Evolutionary conservation across 1,284 basidiomycete species (phyloP), one percentile per base, ranked within the genome.

Genomic region (Pyrrhoderma lamaoense): DNA sequence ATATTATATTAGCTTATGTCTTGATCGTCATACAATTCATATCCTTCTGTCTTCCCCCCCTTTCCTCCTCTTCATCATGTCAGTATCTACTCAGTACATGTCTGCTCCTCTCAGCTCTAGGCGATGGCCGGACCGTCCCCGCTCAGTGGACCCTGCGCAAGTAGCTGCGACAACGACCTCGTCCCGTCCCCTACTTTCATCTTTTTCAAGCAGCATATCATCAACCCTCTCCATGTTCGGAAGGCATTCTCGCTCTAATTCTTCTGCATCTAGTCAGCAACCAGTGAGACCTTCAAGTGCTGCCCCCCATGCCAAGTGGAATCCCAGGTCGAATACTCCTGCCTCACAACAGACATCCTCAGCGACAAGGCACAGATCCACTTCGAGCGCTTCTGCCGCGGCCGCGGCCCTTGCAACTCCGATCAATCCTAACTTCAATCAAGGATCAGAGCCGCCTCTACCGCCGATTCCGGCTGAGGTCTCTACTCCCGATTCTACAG

Each of bases 371-470:
- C 50, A 52, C 18, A 43, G 50, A 21, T 49, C 52, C 25, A 49
- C 47, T 14, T 49, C 52, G 19, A 49, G 52, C 27, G 47, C 52
- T 27, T 53, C 52, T 34, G 52, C 52, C 23, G 52, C 52, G 5
- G 42, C 52, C 8, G 47, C 52, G 36, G 47, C 42, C 13, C 25
- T 42, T n/a, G n/a, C 35, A 13, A 34, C 42, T 25, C 16, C 52
- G n/a, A 25, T 34, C 36, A 42, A 42, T 8, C 11, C 38, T n/a
- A 31, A 31, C 27, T 31, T 11, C 11, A 31, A 31, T 31, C 27
- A 31, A 31, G 27, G 27, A 31, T 40, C 38, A 22, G 38, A 16
- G 16, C 38, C 34, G 9, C 52, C 52, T 2, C 40, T 49, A 27
- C 52, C 47, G 8, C 42, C 40, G 8, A 14, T 45, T 22, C 42